Conservation (phyloP, 257 asterid genomes). For the Sherardia arvensis region DNA sequence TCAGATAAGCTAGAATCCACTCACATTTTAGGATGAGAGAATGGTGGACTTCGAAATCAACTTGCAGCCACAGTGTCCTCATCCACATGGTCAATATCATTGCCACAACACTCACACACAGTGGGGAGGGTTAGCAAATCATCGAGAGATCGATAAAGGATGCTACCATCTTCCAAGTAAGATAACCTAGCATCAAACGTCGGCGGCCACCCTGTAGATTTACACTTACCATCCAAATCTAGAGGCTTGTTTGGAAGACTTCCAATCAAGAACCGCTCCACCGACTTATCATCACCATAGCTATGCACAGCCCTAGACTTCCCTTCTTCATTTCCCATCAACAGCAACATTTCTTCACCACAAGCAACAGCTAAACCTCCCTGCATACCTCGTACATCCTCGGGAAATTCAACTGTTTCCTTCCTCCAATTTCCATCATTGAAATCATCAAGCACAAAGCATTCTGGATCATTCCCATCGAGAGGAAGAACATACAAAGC, state of each 20-base stretch:
- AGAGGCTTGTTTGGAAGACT: neutral
- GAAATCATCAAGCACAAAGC: too few relatives aligned
- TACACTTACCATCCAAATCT: neutral
- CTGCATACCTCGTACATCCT: neutral
- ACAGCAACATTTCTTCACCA: neutral
- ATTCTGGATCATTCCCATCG: neutral
- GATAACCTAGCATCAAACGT: neutral
- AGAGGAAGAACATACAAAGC: neutral
- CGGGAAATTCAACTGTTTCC: neutral
- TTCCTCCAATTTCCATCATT: neutral
- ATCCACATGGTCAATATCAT: neutral
- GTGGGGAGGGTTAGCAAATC: neutral
- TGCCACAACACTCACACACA: neutral
- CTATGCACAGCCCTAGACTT: neutral
- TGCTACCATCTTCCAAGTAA: neutral
- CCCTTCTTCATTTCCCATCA: neutral
- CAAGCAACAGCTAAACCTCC: neutral
- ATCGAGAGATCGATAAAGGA: neutral
- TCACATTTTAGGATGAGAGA: too few relatives aligned
- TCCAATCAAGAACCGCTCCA: too few relatives aligned
- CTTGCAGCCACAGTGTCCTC: neutral
- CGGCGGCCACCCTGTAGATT: neutral
- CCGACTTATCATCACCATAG: neutral
- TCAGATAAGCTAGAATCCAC: too few relatives aligned
- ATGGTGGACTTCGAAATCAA: too few relatives aligned